Conservation (phyloP, 495 filamentous ascomycete species). For the Aspergillus nanangensis region DNA sequence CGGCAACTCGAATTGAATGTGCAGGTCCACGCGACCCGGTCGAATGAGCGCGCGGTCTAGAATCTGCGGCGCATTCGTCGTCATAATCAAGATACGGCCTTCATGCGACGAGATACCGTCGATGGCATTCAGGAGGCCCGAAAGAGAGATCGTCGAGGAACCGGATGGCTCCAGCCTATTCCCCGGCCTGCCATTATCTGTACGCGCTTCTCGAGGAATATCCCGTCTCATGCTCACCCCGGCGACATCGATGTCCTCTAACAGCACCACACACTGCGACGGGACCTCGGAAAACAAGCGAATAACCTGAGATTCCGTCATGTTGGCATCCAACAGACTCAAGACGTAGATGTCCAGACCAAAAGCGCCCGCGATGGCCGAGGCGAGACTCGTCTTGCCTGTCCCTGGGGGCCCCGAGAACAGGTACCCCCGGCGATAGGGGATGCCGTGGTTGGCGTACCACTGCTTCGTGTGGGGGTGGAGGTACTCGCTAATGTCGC, state of each 20-base stretch:
- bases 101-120: constrained; percentile 81
- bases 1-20: constrained; percentile 60
- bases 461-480: constrained; percentile 19
- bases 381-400: constrained; percentile 48
- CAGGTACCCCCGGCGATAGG: constrained; percentile 60
- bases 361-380: constrained; percentile 60
- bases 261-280: constrained; percentile 56
- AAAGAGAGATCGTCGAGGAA: constrained; percentile 47
- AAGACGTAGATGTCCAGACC: constrained; percentile 61
- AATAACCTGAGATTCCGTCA: constrained; percentile 45
- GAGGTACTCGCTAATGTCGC: constrained; percentile 30
- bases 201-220: not conserved
- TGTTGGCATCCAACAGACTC: constrained; percentile 49
- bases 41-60: constrained; percentile 73
- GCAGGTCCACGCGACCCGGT: constrained; percentile 70
- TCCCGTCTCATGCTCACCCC: constrained; percentile 8
- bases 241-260: constrained; percentile 62
- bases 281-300: constrained; percentile 53
- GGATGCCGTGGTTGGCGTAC: constrained; percentile 58
- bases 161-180: constrained; percentile 11
- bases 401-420: constrained; percentile 69
- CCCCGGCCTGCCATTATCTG: not conserved
- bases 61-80: constrained; percentile 70
- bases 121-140: constrained; percentile 74
- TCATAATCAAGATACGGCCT: constrained; percentile 77